phyloP scores from a whole-genome alignment of 148 eudicot genomes.

The Chenopodium suecicum region DNA sequence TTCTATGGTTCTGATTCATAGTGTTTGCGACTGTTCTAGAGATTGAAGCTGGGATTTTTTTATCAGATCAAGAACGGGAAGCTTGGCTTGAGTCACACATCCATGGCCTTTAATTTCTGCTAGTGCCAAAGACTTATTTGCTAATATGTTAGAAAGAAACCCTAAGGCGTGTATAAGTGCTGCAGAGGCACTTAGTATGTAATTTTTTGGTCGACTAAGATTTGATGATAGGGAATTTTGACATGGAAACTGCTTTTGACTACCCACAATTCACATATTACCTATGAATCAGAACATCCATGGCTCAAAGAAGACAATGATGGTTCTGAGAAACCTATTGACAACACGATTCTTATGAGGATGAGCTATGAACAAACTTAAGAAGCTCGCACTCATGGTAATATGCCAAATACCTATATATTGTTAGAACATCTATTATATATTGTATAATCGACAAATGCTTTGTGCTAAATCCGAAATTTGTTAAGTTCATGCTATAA shows the following conservation, averaged over 20 bases:
- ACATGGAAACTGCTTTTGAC: background rate
- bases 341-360: conserved; percentile 74
- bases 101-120: conserved; percentile 91
- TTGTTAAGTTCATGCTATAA: background rate
- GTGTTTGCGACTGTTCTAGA: conserved; percentile 40
- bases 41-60: conserved; percentile 70
- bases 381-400: conserved; percentile 88
- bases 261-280: conserved; percentile 16
- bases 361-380: conserved; percentile 96
- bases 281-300: conserved; percentile 68
- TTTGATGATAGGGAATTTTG: background rate
- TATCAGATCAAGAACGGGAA: conserved; percentile 47
- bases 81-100: conserved; percentile 40
- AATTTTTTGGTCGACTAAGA: background rate
- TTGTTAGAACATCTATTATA: background rate
- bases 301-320: conserved; percentile 86
- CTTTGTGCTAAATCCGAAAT: background rate
- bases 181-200: conserved; percentile 67
- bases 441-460: background rate
- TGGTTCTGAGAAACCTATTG: conserved; percentile 75
- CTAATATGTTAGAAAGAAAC: conserved; percentile 63
- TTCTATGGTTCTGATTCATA: conserved; percentile 2
- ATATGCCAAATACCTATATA: background rate
- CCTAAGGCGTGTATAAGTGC: conserved; percentile 73
- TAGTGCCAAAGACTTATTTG: conserved; percentile 69